These are phyloP conservation scores for Corynascus novoguineensis DNA, from an alignment of 495 filamentous ascomycete species.

Conservation along the genomic window DNA sequence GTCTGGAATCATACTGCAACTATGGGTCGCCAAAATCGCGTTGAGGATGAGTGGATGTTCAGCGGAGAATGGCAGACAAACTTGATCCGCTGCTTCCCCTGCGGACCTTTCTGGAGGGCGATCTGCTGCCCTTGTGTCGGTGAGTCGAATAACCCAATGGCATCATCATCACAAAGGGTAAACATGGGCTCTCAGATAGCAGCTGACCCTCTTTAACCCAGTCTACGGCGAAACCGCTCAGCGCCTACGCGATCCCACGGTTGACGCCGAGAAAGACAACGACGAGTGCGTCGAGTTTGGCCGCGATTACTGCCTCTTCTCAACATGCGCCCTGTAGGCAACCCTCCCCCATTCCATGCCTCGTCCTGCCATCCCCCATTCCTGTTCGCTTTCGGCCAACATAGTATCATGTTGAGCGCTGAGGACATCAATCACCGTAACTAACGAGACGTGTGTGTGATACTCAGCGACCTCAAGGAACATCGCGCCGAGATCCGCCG, in stretches of 20 bases:
- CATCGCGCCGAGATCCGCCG: conserved; percentile 48
- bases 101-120: neutral
- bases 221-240: neutral
- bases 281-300: neutral
- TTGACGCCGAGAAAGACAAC: neutral
- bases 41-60: neutral
- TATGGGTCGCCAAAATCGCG: neutral
- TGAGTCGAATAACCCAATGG: neutral
- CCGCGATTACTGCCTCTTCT: neutral
- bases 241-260: neutral
- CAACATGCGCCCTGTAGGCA: neutral
- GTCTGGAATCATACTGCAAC: neutral
- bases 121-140: neutral
- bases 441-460: no score
- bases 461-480: conserved; percentile 38
- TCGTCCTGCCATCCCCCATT: no score
- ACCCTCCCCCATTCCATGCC: neutral
- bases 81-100: neutral
- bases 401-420: no score
- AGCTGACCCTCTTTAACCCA: neutral
- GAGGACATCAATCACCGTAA: no score
- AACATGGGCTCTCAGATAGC: no score
- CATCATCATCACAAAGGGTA: no score
- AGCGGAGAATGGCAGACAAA: neutral
- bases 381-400: no score